Percentiles rank a stretch among this genome's conserved stretches.
Conservation (phyloP, 164 flowering plant genomes). For the Brasenia schreberi region DNA sequence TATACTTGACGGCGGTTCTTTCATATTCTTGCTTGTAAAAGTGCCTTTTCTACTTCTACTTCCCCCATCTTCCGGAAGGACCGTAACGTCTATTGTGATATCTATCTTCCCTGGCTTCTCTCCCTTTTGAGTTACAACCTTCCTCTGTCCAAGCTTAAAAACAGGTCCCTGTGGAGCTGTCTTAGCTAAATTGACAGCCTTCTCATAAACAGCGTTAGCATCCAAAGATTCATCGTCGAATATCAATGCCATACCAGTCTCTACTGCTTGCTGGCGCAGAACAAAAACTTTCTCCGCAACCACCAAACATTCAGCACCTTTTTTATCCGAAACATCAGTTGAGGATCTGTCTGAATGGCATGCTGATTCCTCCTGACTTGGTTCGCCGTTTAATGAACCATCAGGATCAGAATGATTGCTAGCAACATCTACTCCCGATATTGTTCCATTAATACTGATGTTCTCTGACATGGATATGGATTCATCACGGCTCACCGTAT, state of each 20-base stretch:
- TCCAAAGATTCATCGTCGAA: constrained; percentile 41
- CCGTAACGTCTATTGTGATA: constrained; percentile 8
- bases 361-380: neutral
- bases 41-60: constrained; percentile 16
- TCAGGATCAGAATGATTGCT: neutral
- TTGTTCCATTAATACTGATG: neutral
- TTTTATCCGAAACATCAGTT: neutral
- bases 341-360: neutral
- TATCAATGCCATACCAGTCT: constrained; percentile 52
- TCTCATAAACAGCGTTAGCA: constrained; percentile 49
- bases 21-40: constrained; percentile 16
- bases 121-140: constrained; percentile 9
- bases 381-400: neutral
- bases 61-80: constrained; percentile 9
- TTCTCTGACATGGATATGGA: constrained; percentile 3
- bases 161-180: constrained; percentile 66
- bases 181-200: constrained; percentile 44
- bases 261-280: constrained; percentile 56
- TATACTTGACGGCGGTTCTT: constrained; percentile 19
- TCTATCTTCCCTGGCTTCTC: constrained; percentile 17
- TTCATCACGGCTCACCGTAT: constrained; percentile 2
- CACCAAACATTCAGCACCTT: neutral
- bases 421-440: neutral
- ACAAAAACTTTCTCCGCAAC: constrained; percentile 10
- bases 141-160: constrained; percentile 23